Conservation (phyloP, 2,329 filamentous ascomycete genomes). For the Aureobasidium mangrovei region DNA sequence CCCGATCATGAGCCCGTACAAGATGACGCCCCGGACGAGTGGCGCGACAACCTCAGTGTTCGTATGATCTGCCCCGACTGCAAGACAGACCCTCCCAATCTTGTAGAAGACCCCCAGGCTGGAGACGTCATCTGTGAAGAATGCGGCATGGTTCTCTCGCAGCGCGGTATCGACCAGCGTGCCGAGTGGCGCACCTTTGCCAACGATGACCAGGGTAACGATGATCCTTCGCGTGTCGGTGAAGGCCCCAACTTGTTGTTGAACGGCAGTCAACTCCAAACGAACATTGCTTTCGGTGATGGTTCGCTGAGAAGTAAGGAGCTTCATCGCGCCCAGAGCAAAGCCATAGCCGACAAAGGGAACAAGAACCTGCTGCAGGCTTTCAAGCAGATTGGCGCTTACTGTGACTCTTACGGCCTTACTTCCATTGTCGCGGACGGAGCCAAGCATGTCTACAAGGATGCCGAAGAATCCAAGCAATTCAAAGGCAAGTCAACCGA, state of each 20-base stretch:
- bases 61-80: conserved; percentile 84
- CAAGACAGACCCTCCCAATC: conserved; percentile 80
- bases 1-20: conserved; percentile 30
- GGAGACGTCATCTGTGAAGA: conserved; percentile 89
- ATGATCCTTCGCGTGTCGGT: conserved; percentile 96
- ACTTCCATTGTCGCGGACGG: conserved; percentile 75
- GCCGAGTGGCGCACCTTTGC: conserved; percentile 99
- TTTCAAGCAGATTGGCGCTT: conserved; percentile 76
- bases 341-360: conserved; percentile 69
- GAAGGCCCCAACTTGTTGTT: conserved; percentile 84
- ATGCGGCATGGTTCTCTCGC: conserved; percentile 83
- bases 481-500: conserved; percentile 96
- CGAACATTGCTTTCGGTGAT: conserved; percentile 76
- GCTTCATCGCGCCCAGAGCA: conserved; percentile 75
- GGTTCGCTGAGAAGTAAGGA: conserved; percentile 62
- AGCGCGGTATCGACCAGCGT: conserved; percentile 87
- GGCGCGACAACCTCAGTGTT: conserved; percentile 78
- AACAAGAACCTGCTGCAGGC: conserved; percentile 75
- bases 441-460: conserved; percentile 91
- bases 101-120: conserved; percentile 85
- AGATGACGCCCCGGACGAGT: conserved; percentile 38
- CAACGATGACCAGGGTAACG: conserved; percentile 93
- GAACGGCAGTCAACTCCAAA: conserved; percentile 82
- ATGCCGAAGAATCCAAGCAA: conserved; percentile 82
- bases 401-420: conserved; percentile 79